Percentiles rank a stretch among this genome's conserved stretches.
phyloP scores from a whole-genome alignment of 805 yeast species.

The Candida peoriensis region DNA sequence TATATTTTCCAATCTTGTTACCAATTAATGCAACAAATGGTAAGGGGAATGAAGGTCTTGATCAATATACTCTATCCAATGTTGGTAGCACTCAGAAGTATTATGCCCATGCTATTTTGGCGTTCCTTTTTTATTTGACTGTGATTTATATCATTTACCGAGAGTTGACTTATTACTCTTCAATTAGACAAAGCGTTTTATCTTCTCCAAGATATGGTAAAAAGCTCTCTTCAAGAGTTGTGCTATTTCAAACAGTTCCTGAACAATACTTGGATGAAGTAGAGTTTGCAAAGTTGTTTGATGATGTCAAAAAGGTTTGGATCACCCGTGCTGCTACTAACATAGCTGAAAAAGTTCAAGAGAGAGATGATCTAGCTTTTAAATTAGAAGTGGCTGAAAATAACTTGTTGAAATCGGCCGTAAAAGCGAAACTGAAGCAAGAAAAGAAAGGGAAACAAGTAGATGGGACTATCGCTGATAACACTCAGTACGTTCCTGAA shows the following conservation, averaged over 20 bases:
- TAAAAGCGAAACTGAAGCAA: slow-evolving; percentile 57
- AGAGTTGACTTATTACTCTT: slow-evolving; percentile 72
- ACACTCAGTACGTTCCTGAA: slow-evolving; percentile 54
- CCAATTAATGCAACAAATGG: slow-evolving; percentile 79
- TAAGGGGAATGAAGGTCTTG: slow-evolving; percentile 58
- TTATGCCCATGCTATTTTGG: slow-evolving; percentile 80
- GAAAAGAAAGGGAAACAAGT: slow-evolving; percentile 55
- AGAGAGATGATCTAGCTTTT: slow-evolving; percentile 55
- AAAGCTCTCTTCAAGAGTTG: slow-evolving; percentile 71
- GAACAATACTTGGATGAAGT: slow-evolving; percentile 64
- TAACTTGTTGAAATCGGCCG: slow-evolving; percentile 51
- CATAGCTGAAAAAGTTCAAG: slow-evolving; percentile 49
- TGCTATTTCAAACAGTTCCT: slow-evolving; percentile 81
- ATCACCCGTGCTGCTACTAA: slow-evolving; percentile 60
- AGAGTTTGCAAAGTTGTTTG: slow-evolving; percentile 69
- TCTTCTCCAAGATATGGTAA: slow-evolving; percentile 78
- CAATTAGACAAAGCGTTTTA: slow-evolving; percentile 70
- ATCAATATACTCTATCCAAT: slow-evolving; percentile 74
- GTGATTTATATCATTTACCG: slow-evolving; percentile 73
- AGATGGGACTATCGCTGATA: slow-evolving; percentile 41
- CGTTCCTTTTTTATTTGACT: slow-evolving; percentile 73
- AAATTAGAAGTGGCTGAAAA: slow-evolving; percentile 66
- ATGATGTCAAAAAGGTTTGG: slow-evolving; percentile 80
- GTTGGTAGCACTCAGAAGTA: slow-evolving; percentile 55
- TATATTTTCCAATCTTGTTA: slow-evolving; percentile 64